Conservation (phyloP, 345 rosid genomes). For the Lenwebbia sp. region DNA sequence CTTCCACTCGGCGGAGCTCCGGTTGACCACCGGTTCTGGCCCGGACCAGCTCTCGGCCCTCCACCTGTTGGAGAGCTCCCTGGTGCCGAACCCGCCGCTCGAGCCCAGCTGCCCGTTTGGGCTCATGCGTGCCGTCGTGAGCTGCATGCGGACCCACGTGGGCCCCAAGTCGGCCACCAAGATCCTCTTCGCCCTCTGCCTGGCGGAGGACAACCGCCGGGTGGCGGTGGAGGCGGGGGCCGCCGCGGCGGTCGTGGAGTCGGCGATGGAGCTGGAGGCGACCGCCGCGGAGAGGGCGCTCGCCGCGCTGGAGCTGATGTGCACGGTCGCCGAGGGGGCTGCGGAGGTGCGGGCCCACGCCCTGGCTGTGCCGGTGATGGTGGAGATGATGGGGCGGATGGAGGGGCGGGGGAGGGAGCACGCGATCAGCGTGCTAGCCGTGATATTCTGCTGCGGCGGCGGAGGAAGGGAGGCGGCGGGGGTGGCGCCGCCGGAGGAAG, state of each 20-base stretch:
- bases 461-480: conserved; percentile 2
- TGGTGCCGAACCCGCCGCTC: conserved; percentile 69
- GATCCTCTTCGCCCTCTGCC: conserved; percentile 60
- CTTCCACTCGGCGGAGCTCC: conserved; percentile 64
- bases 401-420: conserved; percentile 77
- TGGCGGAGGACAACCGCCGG: conserved; percentile 63
- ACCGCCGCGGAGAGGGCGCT: conserved; percentile 67
- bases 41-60: conserved; percentile 63
- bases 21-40: conserved; percentile 35
- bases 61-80: conserved; percentile 51
- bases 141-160: conserved; percentile 29
- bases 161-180: conserved; percentile 64
- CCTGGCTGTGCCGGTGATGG: conserved; percentile 88
- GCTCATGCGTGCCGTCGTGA: conserved; percentile 58
- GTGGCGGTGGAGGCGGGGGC: conserved; percentile 83
- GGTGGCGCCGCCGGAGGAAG: conserved; percentile 77
- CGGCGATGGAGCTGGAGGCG: conserved; percentile 51
- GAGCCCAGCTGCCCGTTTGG: conserved; percentile 57
- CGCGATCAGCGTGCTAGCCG: conserved; percentile 65
- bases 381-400: conserved; percentile 73
- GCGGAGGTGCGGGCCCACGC: conserved; percentile 73
- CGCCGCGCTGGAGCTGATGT: conserved; percentile 75
- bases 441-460: conserved; percentile 30
- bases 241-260: conserved; percentile 58
- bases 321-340: conserved; percentile 68